Evolutionary conservation across 1,284 basidiomycete genomes (phyloP), one percentile per base, ranked within the genome.

Genomic region (Xerocomus nothofagi): DNA sequence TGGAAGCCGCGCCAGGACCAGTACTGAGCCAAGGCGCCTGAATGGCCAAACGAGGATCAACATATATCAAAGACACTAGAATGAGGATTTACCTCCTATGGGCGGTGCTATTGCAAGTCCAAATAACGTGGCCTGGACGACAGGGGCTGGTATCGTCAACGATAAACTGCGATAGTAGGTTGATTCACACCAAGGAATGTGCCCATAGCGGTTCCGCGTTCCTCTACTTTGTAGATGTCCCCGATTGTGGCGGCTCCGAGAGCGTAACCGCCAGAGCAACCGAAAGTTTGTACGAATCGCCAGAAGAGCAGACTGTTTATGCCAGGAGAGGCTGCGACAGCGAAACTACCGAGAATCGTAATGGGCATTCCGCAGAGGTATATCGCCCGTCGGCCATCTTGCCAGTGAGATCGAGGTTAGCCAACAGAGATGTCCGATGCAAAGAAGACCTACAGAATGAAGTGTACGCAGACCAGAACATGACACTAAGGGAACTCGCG

Each of bases 1-100:
- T 92, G 88, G 62, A 86, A 81, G 2, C 77, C 62, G 3, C 88
- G 77, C 90, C 90, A 92, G 0, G 86, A 84, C 33, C 72, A 73
- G 53, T 82, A 83, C 46, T 81, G 68, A 0, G 82, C 72, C 0
- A 73, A 68, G 18, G 73, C 24, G 32, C 80, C 81, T 68, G 15
- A 24, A 47, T 18, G 12, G 14, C 11, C 30, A 3, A 29, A 39
- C 21, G 14, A 24, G 9, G 17, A 43, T 60, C 24, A 57, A 17
- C 1, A 18, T 31, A 4, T 6, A 18, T 47, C 6, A 10, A 20
- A 15, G n/a, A 38, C 4, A 21, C 15, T 27, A 10, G 6, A 21
- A 3, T 0, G 6, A 31, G 2, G 6, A n/a, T 37, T 51, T 48
- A 75, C 75, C 78, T 62, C 76, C 77, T 0, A 68, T 56, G 4